Evolutionary conservation across 23 red algal genomes (phyloP), one percentile per base, ranked within the genome.

Genomic region (Gracilaria domingensis): DNA sequence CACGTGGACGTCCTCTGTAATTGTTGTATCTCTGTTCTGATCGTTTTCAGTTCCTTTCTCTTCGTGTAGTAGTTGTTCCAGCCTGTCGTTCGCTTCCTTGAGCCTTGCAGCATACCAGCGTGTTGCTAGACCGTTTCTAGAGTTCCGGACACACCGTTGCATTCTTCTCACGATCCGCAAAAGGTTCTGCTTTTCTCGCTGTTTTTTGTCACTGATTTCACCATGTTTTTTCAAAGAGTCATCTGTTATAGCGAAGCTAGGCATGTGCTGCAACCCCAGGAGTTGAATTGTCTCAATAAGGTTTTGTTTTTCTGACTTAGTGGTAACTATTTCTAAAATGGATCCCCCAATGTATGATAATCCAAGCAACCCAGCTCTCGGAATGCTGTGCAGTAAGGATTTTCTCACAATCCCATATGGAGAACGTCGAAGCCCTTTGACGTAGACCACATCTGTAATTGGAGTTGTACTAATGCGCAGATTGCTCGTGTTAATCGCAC

Each of bases 41-140:
- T 6, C 28, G 21, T n/a, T 4, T 30, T n/a, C 59, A 64, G 59
- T 20, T n/a, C 5, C 59, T 6, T 64, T 64, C 12, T 48, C 21
- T 64, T 64, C 28, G 59, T n/a, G 4, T 6, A 4, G 4, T 64
- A 64, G 5, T 64, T 64, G n/a, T n/a, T n/a, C 5, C 59, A 45
- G 8, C 8, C 42, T n/a, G 26, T 76, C 34, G 17, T 45, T 45
- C 33, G 34, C 71, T 49, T 76, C 71, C 33, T 76, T n/a, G 20
- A 76, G 42, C 24, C 42, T 76, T 38, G 71, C 42, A 13, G 36
- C 37, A 49, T 76, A 76, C 71, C 71, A 76, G 23, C 42, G n/a
- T 21, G 36, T 76, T 49, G 71, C 71, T 24, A 45, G 42, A 45
- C 20, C 8, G 42, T 76, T 76, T 76, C 34, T 76, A 4, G 37